Evolutionary conservation across 345 rosid species (phyloP), one percentile per base, ranked within the genome.

Genomic region (Sisymbrium altissimum): DNA sequence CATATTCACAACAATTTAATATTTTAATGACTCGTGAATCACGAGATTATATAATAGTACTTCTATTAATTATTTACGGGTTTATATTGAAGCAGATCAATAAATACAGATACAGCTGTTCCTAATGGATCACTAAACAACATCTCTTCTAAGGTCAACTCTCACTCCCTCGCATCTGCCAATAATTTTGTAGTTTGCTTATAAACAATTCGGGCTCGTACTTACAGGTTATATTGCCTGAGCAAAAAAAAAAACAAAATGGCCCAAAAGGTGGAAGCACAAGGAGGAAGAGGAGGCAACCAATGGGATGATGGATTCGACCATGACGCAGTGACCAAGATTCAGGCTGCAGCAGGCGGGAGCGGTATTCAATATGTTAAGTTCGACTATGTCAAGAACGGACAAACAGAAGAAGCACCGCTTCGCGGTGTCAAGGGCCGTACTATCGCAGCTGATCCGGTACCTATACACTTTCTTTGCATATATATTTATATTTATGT

Each of bases 231-330:
- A 7, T 46, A 46, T 2, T 46, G 3, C 9, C 21, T 15, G 17
- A 17, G 23, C 23, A 17, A 17, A 17, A 17, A 1, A 23, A 1
- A 23, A 23, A 23, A 23, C n/a, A 21, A 17, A 1, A 17, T 46
- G 52, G 23, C 17, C 33, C 69, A 72, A 63, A 72, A 72, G 9
- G 53, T 53, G 4, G 76, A 49, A 62, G 62, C 62, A 4, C 53
- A 62, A 62, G 76, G 69, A 61, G 76, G 69, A 8, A 61, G 27
- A 3, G 61, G 53, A 4, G 75, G 68, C 7, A 62, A 41, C n/a
- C 69, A 39, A 50, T 72, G 69, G 69, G 69, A 62, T 32, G 69
- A 74, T 48, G 78, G 78, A 74, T 25, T 48, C 1, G 45, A 21
- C 5, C 36, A 72, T 29, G 64, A 72, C 0, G 63, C 43, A 6